Percentiles rank a stretch among this genome's conserved stretches.
Evolutionary conservation across 768 basidiomycete species (phyloP).

Genomic region (Filobasidium wieringae): DNA sequence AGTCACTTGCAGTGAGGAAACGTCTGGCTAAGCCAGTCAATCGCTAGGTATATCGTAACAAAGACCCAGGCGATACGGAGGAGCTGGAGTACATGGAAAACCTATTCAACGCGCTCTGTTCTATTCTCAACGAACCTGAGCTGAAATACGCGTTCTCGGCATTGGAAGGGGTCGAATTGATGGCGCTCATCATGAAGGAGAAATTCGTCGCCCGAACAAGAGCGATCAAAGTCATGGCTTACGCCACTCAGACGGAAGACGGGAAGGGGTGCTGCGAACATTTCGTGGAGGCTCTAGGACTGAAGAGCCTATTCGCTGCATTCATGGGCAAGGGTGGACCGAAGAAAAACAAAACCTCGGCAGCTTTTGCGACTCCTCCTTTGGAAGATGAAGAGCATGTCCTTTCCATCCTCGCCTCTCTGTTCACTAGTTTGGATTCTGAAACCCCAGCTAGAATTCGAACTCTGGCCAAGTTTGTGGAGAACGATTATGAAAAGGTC

Average conservation of each 20-base stretch:
- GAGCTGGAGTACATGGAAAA: slow-evolving; percentile 99
- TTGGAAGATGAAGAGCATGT: slow-evolving; percentile 74
- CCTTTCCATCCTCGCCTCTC: slow-evolving; percentile 78
- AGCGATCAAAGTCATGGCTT: slow-evolving; percentile 80
- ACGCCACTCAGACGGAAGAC: slow-evolving; percentile 68
- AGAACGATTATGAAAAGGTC: slow-evolving; percentile 81
- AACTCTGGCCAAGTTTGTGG: slow-evolving; percentile 84
- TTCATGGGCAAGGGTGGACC: slow-evolving; percentile 70
- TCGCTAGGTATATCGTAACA: slow-evolving; percentile 67
- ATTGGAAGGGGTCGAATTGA: slow-evolving; percentile 86
- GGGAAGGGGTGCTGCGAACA: slow-evolving; percentile 59
- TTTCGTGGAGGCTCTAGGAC: slow-evolving; percentile 75
- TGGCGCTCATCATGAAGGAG: slow-evolving; percentile 98
- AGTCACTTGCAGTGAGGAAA: slow-evolving; percentile 9
- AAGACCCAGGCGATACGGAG: slow-evolving; percentile 73
- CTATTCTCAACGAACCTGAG: slow-evolving; percentile 61
- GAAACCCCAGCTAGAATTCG: slow-evolving; percentile 73
- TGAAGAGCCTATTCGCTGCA: slow-evolving; percentile 78
- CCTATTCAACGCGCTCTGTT: slow-evolving; percentile 79
- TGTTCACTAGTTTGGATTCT: slow-evolving; percentile 78
- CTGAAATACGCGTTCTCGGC: slow-evolving; percentile 74
- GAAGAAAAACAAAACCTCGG: slow-evolving; percentile 54
- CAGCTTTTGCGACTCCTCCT: slow-evolving; percentile 43
- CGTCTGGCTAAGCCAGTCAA: neutral
- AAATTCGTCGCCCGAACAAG: slow-evolving; percentile 68